Percentiles rank a stretch among this genome's conserved stretches.
phyloP scores from a whole-genome alignment of 2,329 filamentous ascomycete genomes.

The Triangularia verruculosa region DNA sequence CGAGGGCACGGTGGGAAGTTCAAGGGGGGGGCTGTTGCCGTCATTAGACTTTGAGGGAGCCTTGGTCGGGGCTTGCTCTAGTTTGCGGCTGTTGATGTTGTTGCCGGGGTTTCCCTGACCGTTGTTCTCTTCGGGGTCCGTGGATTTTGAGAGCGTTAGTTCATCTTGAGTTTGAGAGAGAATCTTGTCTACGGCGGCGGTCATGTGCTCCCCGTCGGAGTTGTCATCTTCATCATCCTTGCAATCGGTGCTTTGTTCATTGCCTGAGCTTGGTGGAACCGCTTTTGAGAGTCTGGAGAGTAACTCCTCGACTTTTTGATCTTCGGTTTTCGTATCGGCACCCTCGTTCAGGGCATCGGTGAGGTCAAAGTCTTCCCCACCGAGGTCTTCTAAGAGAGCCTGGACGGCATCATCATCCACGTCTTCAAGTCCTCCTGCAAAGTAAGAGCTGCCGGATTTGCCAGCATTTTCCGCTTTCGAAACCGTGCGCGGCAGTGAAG shows the following conservation, averaged over 20 bases:
- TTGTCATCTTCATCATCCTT: conserved; percentile 37
- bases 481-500: conserved; percentile 1
- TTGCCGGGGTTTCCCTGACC: background rate
- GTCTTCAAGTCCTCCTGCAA: conserved; percentile 30
- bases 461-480: background rate
- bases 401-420: conserved; percentile 44
- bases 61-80: background rate
- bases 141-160: conserved; percentile 21
- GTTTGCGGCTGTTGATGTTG: background rate
- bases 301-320: conserved; percentile 33
- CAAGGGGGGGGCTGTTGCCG: conserved; percentile 30
- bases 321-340: conserved; percentile 23
- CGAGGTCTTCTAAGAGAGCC: conserved; percentile 46
- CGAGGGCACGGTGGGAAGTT: conserved; percentile 48
- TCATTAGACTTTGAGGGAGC: background rate
- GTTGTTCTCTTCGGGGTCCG: background rate
- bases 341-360: conserved; percentile 13
- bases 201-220: conserved; percentile 50
- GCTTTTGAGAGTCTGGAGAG: conserved; percentile 34
- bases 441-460: conserved; percentile 30
- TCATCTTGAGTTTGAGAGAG: conserved; percentile 48
- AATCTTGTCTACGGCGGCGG: conserved; percentile 42
- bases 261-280: conserved; percentile 10
- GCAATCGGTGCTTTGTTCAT: background rate
- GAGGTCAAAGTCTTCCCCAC: conserved; percentile 33